These are phyloP conservation scores for Panicum virgatum DNA, from an alignment of 202 grass and related monocot species.

Conservation along the genomic window DNA sequence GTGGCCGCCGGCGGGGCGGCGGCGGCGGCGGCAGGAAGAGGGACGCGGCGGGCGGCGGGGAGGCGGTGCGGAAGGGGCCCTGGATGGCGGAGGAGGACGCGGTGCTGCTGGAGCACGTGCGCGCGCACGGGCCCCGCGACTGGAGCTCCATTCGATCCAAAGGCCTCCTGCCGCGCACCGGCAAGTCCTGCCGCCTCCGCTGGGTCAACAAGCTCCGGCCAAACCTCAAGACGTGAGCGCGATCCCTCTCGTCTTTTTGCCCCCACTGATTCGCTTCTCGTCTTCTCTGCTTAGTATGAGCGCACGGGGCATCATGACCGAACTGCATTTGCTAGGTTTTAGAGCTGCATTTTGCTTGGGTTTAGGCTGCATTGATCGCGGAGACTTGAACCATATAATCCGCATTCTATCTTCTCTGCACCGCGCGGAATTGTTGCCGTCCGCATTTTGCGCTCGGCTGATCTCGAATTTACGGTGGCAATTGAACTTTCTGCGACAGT, in stretches of 20 bases:
- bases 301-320: no score
- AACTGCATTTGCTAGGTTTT: no score
- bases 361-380: not conserved
- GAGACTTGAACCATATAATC: not conserved
- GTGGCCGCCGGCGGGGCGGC: not conserved
- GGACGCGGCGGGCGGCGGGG: slow-evolving; percentile 6
- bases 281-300: no score
- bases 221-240: slow-evolving; percentile 61
- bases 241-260: not conserved
- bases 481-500: slow-evolving; percentile 22
- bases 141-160: slow-evolving; percentile 95
- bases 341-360: no score
- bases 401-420: not conserved
- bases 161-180: slow-evolving; percentile 65
- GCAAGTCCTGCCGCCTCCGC: slow-evolving; percentile 87
- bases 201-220: slow-evolving; percentile 86
- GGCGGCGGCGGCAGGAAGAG: slow-evolving; percentile 3
- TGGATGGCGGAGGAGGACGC: slow-evolving; percentile 78
- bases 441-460: not conserved
- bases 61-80: slow-evolving; percentile 51
- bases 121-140: slow-evolving; percentile 51
- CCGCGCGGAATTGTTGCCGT: not conserved
- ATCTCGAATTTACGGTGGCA: not conserved
- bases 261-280: no score
- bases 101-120: slow-evolving; percentile 62